These are phyloP conservation scores for Blastocystis sp. DNA, from an alignment of 352 stramenopile species.

Conservation along the genomic window DNA sequence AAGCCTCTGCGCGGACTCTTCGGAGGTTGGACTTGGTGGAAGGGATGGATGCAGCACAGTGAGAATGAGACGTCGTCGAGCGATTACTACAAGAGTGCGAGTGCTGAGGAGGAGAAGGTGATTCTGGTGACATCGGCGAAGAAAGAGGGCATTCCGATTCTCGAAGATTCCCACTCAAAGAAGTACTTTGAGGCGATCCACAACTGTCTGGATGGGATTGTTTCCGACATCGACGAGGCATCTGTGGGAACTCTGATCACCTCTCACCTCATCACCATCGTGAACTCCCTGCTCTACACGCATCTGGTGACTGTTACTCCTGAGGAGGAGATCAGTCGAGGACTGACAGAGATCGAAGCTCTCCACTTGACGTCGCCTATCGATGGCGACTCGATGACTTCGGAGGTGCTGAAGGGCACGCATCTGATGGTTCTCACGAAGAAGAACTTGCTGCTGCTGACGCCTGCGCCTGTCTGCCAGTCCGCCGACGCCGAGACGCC, in stretches of 20 bases:
- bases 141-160: background rate
- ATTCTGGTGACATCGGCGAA: background rate
- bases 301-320: background rate
- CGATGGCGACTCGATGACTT: background rate
- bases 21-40: slow-evolving; percentile 48
- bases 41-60: background rate
- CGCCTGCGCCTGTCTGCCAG: background rate
- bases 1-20: background rate
- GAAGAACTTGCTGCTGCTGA: background rate
- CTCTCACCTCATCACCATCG: slow-evolving; percentile 23
- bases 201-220: slow-evolving; percentile 16
- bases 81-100: slow-evolving; percentile 33
- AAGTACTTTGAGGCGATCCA: slow-evolving; percentile 35
- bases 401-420: background rate
- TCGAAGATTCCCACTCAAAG: slow-evolving; percentile 4
- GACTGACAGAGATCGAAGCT: background rate
- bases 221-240: background rate
- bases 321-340: background rate
- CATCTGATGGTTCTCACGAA: slow-evolving; percentile 16
- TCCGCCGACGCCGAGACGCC: background rate
- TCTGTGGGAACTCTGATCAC: background rate
- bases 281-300: slow-evolving; percentile 34
- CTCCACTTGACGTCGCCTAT: background rate
- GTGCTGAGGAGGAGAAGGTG: background rate
- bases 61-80: slow-evolving; percentile 25